Conservation (phyloP, 2,329 filamentous ascomycete species). For the Aspergillus ochraceus region DNA sequence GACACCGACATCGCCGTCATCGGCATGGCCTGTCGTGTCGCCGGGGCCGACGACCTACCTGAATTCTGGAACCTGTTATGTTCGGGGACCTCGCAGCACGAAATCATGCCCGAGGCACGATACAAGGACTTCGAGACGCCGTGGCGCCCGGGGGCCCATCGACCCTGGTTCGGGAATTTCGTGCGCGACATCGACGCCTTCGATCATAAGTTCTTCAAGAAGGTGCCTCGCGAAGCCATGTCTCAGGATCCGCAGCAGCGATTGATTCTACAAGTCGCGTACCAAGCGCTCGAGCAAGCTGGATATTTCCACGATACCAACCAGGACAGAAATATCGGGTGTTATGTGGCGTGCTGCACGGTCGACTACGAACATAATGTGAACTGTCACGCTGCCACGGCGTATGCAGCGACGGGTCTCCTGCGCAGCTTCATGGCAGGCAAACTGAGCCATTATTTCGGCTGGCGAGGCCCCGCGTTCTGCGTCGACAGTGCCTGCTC, state of each 20-base stretch:
- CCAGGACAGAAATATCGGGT: slow-evolving; percentile 35
- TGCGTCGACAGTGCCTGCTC: slow-evolving; percentile 47
- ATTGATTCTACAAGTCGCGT: slow-evolving; percentile 31
- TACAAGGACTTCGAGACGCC: slow-evolving; percentile 17
- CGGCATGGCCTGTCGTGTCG: slow-evolving; percentile 35
- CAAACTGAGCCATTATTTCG: slow-evolving; percentile 43
- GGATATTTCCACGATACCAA: slow-evolving; percentile 25
- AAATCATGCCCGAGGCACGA: slow-evolving; percentile 18
- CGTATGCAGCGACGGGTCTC: slow-evolving; percentile 36
- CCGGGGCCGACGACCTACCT: slow-evolving; percentile 27
- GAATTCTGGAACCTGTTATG: slow-evolving; percentile 36
- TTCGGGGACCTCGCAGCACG: slow-evolving; percentile 22
- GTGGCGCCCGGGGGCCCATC: slow-evolving; percentile 12
- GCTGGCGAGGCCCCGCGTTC: slow-evolving; percentile 44
- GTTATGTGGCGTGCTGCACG: slow-evolving; percentile 38
- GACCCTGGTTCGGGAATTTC: slow-evolving; percentile 22
- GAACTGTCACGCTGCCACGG: slow-evolving; percentile 34
- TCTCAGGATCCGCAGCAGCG: slow-evolving; percentile 36
- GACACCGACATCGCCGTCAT: slow-evolving; percentile 34
- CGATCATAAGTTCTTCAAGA: slow-evolving; percentile 35
- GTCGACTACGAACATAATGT: slow-evolving; percentile 47
- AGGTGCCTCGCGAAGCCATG: slow-evolving; percentile 25
- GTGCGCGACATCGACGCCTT: slow-evolving; percentile 25
- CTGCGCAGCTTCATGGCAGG: slow-evolving; percentile 28
- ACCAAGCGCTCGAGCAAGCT: slow-evolving; percentile 33